These are phyloP conservation scores for Phytophthora chlamydospora DNA, from an alignment of 352 stramenopile species.

Conservation along the genomic window DNA sequence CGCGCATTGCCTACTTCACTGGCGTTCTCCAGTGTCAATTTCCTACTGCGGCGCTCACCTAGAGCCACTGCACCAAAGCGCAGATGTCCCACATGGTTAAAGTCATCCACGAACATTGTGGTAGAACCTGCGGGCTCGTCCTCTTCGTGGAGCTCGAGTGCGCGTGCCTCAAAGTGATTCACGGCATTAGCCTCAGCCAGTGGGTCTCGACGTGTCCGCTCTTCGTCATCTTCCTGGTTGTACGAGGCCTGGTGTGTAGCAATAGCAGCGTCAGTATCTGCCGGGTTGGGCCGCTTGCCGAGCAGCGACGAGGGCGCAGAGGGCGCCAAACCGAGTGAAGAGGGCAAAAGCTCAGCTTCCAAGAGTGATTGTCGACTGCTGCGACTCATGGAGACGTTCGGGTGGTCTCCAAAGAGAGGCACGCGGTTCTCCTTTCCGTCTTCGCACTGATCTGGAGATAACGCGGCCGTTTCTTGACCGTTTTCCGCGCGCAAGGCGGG, in stretches of 20 bases:
- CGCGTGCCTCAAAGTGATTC: constrained; percentile 34
- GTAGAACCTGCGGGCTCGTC: background rate
- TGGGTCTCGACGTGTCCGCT: constrained; percentile 4
- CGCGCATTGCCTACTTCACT: constrained; percentile 62
- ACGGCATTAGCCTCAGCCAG: constrained; percentile 5
- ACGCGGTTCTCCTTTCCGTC: constrained; percentile 41
- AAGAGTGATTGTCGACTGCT: constrained; percentile 3
- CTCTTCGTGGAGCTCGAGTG: constrained; percentile 20
- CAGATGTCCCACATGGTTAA: constrained; percentile 41
- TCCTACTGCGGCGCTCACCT: constrained; percentile 50
- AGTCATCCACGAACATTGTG: constrained; percentile 61
- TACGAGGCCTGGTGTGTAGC: constrained; percentile 7
- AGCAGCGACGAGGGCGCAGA: constrained; percentile 19
- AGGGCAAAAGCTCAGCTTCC: background rate
- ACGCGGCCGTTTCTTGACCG: constrained; percentile 16
- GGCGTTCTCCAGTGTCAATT: constrained; percentile 64
- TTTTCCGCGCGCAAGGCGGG: constrained; percentile 3
- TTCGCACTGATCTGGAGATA: constrained; percentile 8
- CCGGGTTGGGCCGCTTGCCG: constrained; percentile 25
- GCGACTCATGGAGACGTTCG: constrained; percentile 29
- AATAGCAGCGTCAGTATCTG: constrained; percentile 1
- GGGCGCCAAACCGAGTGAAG: background rate
- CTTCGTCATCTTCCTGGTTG: constrained; percentile 1
- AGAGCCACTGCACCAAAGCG: constrained; percentile 61
- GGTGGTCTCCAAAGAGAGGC: constrained; percentile 16